A percentile compares a stretch with the other conserved stretches of the same genome.
Evolutionary conservation across 768 basidiomycete genomes (phyloP).

Genomic region (Lactarius psammicola): DNA sequence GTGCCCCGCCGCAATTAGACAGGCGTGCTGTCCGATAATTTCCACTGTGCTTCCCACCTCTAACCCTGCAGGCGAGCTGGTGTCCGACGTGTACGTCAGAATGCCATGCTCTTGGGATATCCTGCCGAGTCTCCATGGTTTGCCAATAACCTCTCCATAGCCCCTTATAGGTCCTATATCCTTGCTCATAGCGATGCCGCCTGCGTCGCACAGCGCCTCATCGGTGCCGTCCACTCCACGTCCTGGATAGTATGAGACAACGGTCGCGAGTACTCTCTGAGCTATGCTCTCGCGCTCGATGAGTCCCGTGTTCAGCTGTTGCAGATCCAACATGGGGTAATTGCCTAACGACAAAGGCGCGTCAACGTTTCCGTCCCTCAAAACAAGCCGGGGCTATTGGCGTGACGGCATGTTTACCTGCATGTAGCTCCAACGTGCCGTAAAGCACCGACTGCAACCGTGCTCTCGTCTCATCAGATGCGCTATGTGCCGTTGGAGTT

Average conservation of each 20-base stretch:
- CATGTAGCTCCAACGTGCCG: slow-evolving; percentile 72
- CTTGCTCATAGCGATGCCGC: slow-evolving; percentile 84
- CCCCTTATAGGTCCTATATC: slow-evolving; percentile 73
- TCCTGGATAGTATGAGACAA: slow-evolving; percentile 78
- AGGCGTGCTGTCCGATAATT: slow-evolving; percentile 85
- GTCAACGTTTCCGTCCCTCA: slow-evolving; percentile 1
- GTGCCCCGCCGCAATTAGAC: slow-evolving; percentile 73
- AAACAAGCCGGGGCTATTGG: not conserved
- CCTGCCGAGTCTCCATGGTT: slow-evolving; percentile 60
- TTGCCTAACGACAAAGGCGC: slow-evolving; percentile 49
- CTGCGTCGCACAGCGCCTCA: slow-evolving; percentile 81
- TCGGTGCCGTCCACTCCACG: slow-evolving; percentile 59
- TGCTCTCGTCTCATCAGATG: slow-evolving; percentile 49
- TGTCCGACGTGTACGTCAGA: slow-evolving; percentile 42
- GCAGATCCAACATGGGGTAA: slow-evolving; percentile 81
- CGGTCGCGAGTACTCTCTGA: slow-evolving; percentile 65
- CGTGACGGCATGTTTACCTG: slow-evolving; percentile 45
- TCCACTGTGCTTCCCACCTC: slow-evolving; percentile 61
- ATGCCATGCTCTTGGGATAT: slow-evolving; percentile 82
- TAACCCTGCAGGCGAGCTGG: slow-evolving; percentile 35
- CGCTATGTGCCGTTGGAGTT: slow-evolving; percentile 86
- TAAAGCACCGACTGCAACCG: slow-evolving; percentile 49
- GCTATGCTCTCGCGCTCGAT: slow-evolving; percentile 57
- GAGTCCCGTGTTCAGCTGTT: slow-evolving; percentile 74
- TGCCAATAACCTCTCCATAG: slow-evolving; percentile 70